Evolutionary conservation across 208 protist species (phyloP), one percentile per base, ranked within the genome.

Genomic region (Leishmania tropica): DNA sequence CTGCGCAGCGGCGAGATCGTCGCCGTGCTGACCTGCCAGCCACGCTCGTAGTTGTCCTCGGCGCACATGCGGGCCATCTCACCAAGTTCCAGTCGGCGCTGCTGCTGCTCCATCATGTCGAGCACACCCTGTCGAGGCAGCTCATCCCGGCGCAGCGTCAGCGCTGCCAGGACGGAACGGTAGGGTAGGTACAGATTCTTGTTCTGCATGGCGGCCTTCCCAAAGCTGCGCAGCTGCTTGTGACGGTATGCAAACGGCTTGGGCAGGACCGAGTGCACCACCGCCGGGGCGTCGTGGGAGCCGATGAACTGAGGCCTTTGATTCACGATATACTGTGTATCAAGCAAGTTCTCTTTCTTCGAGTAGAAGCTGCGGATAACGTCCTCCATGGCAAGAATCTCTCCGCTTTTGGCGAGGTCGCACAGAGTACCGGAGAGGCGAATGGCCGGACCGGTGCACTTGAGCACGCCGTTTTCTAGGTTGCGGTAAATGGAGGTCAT

Each of bases 241-340:
- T 93, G 91, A 13, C 91, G 92, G 72, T 89, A 94, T 0, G 94
- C 94, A 80, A 96, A 96, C 21, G 88, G 83, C 71, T 82, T 85
- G 2, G 94, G 94, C 35, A 97, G 70, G 64, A 97, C 85, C 21
- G 94, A 97, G 83, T 92, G 91, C 79, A 96, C 89, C 70, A 91
- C 84, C 1, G 90, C 88, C 35, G 92, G 84, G n/a, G 83, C 87
- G 64, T 91, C 88, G 56, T 42, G 82, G 28, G 79, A 80, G 48
- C 79, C 83, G 17, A 95, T n/a, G 72, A 95, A 92, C 56, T 88
- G 83, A 37, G 86, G 78, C 8, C 86, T 83, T 64, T 92, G 84
- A 37, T 89, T 88, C 53, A 95, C 80, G 74, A 96, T 94, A 86
- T 95, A 97, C 84, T 94, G 89, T 51, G 84, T 85, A 62, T 91